These are phyloP conservation scores for Petunia axillaris DNA, from an alignment of 257 asterid genomes.

Conservation along the genomic window DNA sequence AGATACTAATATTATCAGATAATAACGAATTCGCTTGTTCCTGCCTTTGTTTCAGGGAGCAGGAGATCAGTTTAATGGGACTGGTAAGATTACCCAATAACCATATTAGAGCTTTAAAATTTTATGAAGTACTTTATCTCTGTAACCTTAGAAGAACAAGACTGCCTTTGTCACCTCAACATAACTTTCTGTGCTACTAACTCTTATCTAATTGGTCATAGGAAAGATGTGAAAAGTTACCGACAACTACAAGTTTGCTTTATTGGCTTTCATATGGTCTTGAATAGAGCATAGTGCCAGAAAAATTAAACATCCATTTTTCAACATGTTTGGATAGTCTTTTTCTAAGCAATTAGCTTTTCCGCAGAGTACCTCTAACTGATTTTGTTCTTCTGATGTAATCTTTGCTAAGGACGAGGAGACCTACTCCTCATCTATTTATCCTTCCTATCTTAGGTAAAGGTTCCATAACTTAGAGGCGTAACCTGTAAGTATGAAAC, in stretches of 20 bases:
- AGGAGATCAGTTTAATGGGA: conserved; percentile 65
- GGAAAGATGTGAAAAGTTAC: not conserved
- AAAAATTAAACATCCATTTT: too few relatives aligned
- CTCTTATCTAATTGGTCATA: not conserved
- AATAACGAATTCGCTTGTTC: not conserved
- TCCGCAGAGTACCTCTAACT: not conserved
- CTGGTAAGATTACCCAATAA: conserved; percentile 33
- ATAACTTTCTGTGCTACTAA: not conserved
- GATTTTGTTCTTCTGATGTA: not conserved
- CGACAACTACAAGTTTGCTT: not conserved
- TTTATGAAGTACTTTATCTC: not conserved
- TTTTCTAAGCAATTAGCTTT: too few relatives aligned
- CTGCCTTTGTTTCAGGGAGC: conserved; percentile 60
- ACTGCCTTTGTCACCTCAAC: not conserved
- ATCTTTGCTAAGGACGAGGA: not conserved
- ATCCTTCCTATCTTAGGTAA: not conserved
- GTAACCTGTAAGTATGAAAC: too few relatives aligned
- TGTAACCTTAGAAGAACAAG: not conserved
- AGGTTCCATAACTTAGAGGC: not conserved
- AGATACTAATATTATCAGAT: not conserved
- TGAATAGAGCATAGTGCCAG: too few relatives aligned
- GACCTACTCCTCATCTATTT: not conserved
- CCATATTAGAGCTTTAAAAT: conserved; percentile 15
- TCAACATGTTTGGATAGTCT: too few relatives aligned
- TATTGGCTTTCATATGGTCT: too few relatives aligned